These are phyloP conservation scores for Fraxinus quadrangulata DNA, from an alignment of 257 asterid species.

Conservation along the genomic window DNA sequence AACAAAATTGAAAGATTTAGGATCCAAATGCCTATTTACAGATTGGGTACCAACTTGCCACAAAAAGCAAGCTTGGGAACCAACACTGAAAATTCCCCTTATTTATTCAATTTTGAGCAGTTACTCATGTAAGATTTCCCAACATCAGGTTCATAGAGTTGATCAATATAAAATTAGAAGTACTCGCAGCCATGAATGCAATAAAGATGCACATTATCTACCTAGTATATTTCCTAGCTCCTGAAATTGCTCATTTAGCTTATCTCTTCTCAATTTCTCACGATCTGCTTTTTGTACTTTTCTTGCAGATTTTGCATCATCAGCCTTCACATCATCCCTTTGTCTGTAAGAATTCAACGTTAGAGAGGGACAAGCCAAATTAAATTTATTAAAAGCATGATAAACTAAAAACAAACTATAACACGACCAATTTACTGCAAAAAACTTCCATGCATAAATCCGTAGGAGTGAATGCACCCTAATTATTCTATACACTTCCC, in stretches of 20 bases:
- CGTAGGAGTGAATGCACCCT: neutral
- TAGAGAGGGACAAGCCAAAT: neutral
- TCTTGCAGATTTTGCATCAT: slow-evolving; percentile 16
- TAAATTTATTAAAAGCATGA: neutral
- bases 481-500: neutral
- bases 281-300: slow-evolving; percentile 16
- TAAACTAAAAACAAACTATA: neutral
- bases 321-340: neutral
- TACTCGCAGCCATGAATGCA: neutral
- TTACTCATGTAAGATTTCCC: neutral
- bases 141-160: neutral
- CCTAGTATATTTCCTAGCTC: slow-evolving; percentile 23
- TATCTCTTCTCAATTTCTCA: slow-evolving; percentile 22
- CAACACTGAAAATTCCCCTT: neutral
- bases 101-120: neutral
- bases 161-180: neutral
- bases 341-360: slow-evolving; percentile 9
- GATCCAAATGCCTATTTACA: neutral
- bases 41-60: neutral
- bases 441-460: neutral
- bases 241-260: slow-evolving; percentile 21
- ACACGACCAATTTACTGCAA: neutral
- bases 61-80: neutral
- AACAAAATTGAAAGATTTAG: neutral
- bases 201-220: slow-evolving; percentile 13